These are phyloP conservation scores for Protea cynaroides DNA, from an alignment of 164 flowering plant genomes.

Conservation along the genomic window DNA sequence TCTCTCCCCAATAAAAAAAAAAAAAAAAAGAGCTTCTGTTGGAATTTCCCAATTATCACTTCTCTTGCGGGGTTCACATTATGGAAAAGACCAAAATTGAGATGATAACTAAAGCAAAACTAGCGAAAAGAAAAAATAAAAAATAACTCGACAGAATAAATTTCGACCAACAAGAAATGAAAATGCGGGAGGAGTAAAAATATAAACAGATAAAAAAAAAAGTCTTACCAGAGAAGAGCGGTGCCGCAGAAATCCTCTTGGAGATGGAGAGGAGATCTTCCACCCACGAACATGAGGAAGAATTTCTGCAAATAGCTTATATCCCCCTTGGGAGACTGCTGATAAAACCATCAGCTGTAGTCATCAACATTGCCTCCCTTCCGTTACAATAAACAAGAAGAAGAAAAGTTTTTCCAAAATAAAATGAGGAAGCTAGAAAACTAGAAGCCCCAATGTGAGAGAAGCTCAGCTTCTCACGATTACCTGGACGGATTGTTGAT, in stretches of 20 bases:
- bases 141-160: neutral
- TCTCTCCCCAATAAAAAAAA: too few relatives aligned
- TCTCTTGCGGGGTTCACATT: too few relatives aligned
- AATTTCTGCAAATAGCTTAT: conserved; percentile 90
- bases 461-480: neutral
- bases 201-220: neutral
- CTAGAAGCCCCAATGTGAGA: neutral
- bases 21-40: too few relatives aligned
- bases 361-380: neutral
- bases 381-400: neutral
- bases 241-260: conserved; percentile 99
- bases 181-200: too few relatives aligned
- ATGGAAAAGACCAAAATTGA: too few relatives aligned
- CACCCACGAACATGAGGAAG: conserved; percentile 89
- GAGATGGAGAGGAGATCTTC: conserved; percentile 78
- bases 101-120: too few relatives aligned
- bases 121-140: neutral
- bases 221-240: conserved; percentile 72
- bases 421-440: neutral
- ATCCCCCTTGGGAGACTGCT: conserved; percentile 94
- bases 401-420: neutral
- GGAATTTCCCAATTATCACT: too few relatives aligned
- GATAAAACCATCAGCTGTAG: neutral
- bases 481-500: conserved; percentile 95
- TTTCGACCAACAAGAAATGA: neutral